Conservation (phyloP, 1,139 yeast genomes). For the Nakaseomyces bracarensis region DNA sequence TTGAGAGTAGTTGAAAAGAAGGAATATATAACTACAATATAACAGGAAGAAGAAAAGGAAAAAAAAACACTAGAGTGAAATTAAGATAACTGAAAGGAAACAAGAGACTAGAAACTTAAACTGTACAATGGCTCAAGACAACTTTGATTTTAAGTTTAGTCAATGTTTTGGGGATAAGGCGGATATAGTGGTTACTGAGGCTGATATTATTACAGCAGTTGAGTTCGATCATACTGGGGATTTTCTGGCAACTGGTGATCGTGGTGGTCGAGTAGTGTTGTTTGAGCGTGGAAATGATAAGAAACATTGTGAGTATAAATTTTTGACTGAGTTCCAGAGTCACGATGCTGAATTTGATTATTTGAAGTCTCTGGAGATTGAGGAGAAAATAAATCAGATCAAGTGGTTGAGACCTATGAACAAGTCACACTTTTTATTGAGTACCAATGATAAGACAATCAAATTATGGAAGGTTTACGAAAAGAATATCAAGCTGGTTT, state of each 20-base stretch:
- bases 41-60: too few relatives aligned
- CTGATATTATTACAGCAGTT: slow-evolving; percentile 94
- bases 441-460: slow-evolving; percentile 95
- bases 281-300: slow-evolving; percentile 70
- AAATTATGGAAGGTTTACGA: slow-evolving; percentile 95
- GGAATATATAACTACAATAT: too few relatives aligned
- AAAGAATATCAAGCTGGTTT: slow-evolving; percentile 82
- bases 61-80: too few relatives aligned
- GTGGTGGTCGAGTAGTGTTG: slow-evolving; percentile 94
- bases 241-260: slow-evolving; percentile 94
- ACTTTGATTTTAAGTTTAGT: slow-evolving; percentile 48
- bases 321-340: slow-evolving; percentile 93
- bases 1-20: too few relatives aligned
- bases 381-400: slow-evolving; percentile 94
- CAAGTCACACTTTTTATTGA: slow-evolving; percentile 77
- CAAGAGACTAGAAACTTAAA: too few relatives aligned
- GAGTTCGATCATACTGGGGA: slow-evolving; percentile 95
- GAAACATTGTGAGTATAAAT: slow-evolving; percentile 80
- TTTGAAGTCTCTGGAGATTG: slow-evolving; percentile 89
- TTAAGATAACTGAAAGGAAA: too few relatives aligned
- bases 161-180: slow-evolving; percentile 98
- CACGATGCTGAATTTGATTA: slow-evolving; percentile 99
- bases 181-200: slow-evolving; percentile 94
- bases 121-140: slow-evolving; percentile 17
- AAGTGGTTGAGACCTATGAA: slow-evolving; percentile 90